Conservation (phyloP, 2,329 filamentous ascomycete genomes). For the Pseudogymnoascus sp. region DNA sequence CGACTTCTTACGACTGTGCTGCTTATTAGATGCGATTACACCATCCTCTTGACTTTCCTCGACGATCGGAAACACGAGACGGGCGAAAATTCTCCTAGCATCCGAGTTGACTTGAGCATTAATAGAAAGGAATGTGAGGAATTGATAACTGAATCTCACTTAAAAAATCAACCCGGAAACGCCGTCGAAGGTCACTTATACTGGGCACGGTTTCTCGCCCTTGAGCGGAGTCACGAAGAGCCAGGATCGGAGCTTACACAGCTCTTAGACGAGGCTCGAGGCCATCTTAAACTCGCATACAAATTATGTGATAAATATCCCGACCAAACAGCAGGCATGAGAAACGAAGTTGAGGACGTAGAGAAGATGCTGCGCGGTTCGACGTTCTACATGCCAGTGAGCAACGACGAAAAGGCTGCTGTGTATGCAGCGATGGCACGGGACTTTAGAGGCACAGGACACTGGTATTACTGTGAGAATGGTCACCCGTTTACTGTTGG, state of each 20-base stretch:
- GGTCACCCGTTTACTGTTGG: slow-evolving; percentile 57
- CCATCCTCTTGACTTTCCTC: slow-evolving; percentile 20
- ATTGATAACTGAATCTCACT: slow-evolving; percentile 18
- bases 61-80: slow-evolving; percentile 15
- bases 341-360: slow-evolving; percentile 38
- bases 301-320: slow-evolving; percentile 20
- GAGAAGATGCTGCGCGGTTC: slow-evolving; percentile 39
- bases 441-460: slow-evolving; percentile 46
- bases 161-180: slow-evolving; percentile 18
- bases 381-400: slow-evolving; percentile 43
- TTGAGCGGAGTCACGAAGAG: slow-evolving; percentile 17
- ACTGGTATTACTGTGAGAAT: slow-evolving; percentile 55
- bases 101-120: slow-evolving; percentile 18
- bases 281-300: slow-evolving; percentile 17
- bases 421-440: slow-evolving; percentile 45
- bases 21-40: slow-evolving; percentile 22
- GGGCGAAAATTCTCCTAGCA: slow-evolving; percentile 8
- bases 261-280: slow-evolving; percentile 17
- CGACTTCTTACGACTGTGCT: slow-evolving; percentile 21
- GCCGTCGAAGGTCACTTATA: slow-evolving; percentile 19
- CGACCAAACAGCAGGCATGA: slow-evolving; percentile 19
- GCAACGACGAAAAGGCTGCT: slow-evolving; percentile 42
- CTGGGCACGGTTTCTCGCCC: slow-evolving; percentile 21
- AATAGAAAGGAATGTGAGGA: slow-evolving; percentile 22
- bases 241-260: slow-evolving; percentile 17